Percentiles rank a stretch among this genome's conserved stretches.
Evolutionary conservation across 148 eudicot genomes (phyloP).

Genomic region (Heliamphora exappendiculata): DNA sequence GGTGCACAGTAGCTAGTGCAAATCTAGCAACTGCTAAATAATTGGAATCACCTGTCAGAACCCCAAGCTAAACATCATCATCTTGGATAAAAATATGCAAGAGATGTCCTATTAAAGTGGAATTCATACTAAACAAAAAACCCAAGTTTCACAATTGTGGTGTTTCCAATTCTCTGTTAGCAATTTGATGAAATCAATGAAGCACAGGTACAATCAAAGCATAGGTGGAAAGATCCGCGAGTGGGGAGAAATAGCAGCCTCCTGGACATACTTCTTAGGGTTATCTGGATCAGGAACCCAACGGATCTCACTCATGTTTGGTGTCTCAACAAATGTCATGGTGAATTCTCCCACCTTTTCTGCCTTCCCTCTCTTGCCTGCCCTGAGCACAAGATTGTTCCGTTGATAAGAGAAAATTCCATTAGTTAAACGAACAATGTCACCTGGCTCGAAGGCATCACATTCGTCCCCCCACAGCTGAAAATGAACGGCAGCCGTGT

Average conservation of each 20-base stretch:
- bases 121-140: too few species aligned
- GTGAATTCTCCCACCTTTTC: slow-evolving; percentile 76
- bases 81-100: too few species aligned
- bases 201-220: background rate
- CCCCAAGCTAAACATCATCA: too few species aligned
- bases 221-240: slow-evolving; percentile 45
- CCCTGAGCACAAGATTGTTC: slow-evolving; percentile 49
- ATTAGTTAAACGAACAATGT: slow-evolving; percentile 40
- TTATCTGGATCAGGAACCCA: slow-evolving; percentile 60
- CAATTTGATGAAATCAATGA: background rate
- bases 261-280: slow-evolving; percentile 43
- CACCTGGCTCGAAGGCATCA: slow-evolving; percentile 69
- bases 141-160: background rate
- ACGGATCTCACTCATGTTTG: slow-evolving; percentile 79
- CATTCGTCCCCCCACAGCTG: slow-evolving; percentile 86
- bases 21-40: too few species aligned
- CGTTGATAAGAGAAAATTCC: slow-evolving; percentile 76
- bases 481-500: slow-evolving; percentile 82
- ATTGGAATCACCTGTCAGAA: too few species aligned
- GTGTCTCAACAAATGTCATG: slow-evolving; percentile 66
- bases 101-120: too few species aligned
- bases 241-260: slow-evolving; percentile 29
- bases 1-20: too few species aligned
- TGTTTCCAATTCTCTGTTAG: too few species aligned
- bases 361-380: slow-evolving; percentile 72